Evolutionary conservation across 1,139 yeast genomes (phyloP).

Genomic region (Saccharomyces hybrid): DNA sequence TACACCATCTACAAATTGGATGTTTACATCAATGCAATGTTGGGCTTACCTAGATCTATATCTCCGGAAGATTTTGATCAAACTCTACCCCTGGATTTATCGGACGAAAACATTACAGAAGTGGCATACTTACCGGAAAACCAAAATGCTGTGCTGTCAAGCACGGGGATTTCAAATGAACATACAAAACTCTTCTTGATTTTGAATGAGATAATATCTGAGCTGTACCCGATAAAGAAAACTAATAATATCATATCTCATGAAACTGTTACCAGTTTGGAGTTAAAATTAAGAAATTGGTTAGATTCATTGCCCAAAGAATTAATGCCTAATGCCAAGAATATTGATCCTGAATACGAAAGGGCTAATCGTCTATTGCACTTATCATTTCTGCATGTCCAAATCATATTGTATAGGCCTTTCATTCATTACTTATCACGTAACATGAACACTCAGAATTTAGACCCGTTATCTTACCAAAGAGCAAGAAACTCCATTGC

Average conservation of each 20-base stretch:
- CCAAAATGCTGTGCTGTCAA: slow-evolving; percentile 47
- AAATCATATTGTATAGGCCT: slow-evolving; percentile 81
- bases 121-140: slow-evolving; percentile 34
- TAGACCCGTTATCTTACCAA: slow-evolving; percentile 48
- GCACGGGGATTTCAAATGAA: slow-evolving; percentile 76
- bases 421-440: slow-evolving; percentile 72
- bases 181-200: slow-evolving; percentile 68
- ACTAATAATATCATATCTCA: slow-evolving; percentile 33
- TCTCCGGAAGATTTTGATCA: slow-evolving; percentile 83
- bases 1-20: slow-evolving; percentile 92
- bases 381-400: slow-evolving; percentile 74
- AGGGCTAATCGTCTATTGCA: slow-evolving; percentile 75
- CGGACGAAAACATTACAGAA: slow-evolving; percentile 79
- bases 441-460: slow-evolving; percentile 28
- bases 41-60: slow-evolving; percentile 74
- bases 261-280: slow-evolving; percentile 64
- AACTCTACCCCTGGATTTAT: slow-evolving; percentile 74
- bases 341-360: slow-evolving; percentile 57
- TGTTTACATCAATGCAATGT: slow-evolving; percentile 78
- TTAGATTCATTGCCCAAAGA: slow-evolving; percentile 63
- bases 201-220: slow-evolving; percentile 48
- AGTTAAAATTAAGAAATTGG: slow-evolving; percentile 70
- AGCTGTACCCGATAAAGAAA: slow-evolving; percentile 48
- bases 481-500: slow-evolving; percentile 80
- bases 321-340: slow-evolving; percentile 55